Evolutionary conservation across 768 basidiomycete species (phyloP), one percentile per base, ranked within the genome.

Genomic region (Dentipellis sp.): DNA sequence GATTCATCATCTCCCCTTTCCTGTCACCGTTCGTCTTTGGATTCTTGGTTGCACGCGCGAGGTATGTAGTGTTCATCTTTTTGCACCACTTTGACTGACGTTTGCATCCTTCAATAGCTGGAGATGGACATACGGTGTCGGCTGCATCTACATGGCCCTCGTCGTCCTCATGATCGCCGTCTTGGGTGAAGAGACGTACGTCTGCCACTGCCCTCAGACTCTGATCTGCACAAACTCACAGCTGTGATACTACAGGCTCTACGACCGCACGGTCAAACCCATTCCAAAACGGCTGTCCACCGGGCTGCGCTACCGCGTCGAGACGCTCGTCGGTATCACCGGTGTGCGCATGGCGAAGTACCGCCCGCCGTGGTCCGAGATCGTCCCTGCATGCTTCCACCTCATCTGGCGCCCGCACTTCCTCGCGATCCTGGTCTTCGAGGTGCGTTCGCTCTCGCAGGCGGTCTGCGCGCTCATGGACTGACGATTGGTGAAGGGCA

Each of bases 41-140:
- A 2, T 88, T 85, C 72, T 71, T 86, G 5, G 81, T 82, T 4
- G 83, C 82, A 0, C 72, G 78, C 6, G 73, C 77, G n/a, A 74
- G 70, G 64, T 73, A 51, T 38, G 64, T 56, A 6, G 17, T 7
- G 57, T 62, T 17, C 57, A 53, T 17, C 82, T 35, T 83, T 84
- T 0, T 7, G 36, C 12, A 1, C 22, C 11, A 35, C 12, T 4
- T 82, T 35, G 1, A 17, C 36, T 47, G 2, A 29, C 16, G 36
- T 36, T 52, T 11, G 53, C 37, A 21, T 14, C 29, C 19, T 0
- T 10, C 16, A 5, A 49, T 42, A 76, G 72, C 51, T 85, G 80
- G 80, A 68, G 82, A 48, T 85, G 84, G 83, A 74, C 82, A 17
- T 86, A 86, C 57, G 83, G 81, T 14, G 80, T 83, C 38, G 85